Evolutionary conservation across 345 rosid genomes (phyloP).

Genomic region (Lenwebbia sp.): DNA sequence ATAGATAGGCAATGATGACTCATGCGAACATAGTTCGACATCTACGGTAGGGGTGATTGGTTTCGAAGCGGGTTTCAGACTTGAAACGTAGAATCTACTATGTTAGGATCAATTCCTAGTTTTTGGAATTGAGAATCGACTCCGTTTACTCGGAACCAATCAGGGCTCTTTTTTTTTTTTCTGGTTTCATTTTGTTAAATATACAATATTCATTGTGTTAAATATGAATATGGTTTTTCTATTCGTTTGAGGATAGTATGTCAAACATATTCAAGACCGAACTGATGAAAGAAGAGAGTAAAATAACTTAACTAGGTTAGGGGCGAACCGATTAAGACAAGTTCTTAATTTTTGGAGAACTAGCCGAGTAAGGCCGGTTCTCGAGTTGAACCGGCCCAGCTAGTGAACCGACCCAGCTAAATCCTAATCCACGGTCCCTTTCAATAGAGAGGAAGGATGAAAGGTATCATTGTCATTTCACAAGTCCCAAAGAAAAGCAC

Average conservation of each 20-base stretch:
- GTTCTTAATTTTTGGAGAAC: not conserved
- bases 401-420: not conserved
- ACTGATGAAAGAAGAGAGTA: not conserved
- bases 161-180: not conserved
- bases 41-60: not conserved
- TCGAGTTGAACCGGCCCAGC: no score
- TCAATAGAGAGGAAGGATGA: not conserved
- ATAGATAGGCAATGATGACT: not conserved
- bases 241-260: not conserved
- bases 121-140: not conserved
- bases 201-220: not conserved
- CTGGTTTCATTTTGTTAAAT: not conserved
- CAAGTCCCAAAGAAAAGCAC: not conserved
- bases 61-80: rapidly evolving
- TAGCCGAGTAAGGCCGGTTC: no score
- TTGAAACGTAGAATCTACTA: rapidly evolving
- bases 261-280: not conserved
- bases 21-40: not conserved
- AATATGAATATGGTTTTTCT: not conserved
- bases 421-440: not conserved
- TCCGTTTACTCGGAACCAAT: rapidly evolving
- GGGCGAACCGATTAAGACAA: not conserved
- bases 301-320: not conserved
- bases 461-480: not conserved
- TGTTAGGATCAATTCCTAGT: rapidly evolving